Evolutionary conservation across 2,329 filamentous ascomycete species (phyloP).

Genomic region (Venturiaceae sp.): DNA sequence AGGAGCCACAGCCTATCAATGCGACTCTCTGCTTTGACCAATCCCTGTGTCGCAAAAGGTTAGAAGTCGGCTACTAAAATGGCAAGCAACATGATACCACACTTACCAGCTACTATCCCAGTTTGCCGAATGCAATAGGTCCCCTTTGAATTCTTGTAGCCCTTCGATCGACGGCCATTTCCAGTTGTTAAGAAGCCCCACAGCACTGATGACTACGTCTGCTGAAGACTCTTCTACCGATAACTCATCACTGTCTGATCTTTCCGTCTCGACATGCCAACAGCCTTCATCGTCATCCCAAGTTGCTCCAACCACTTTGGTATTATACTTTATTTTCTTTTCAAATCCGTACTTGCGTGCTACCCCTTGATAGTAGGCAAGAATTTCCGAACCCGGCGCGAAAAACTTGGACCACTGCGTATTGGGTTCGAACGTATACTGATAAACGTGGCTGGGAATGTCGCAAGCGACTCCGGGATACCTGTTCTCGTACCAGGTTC

Average conservation of each 20-base stretch:
- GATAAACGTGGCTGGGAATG: conserved; percentile 1
- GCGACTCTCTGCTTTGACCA: conserved; percentile 17
- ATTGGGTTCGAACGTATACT: conserved; percentile 5
- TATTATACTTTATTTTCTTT: neutral
- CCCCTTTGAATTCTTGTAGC: neutral
- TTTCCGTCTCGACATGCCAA: conserved; percentile 42
- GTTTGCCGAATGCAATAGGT: neutral
- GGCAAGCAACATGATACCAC: too few relatives aligned
- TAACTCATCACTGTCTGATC: conserved; percentile 43
- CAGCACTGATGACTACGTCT: too few relatives aligned
- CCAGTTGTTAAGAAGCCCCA: conserved; percentile 50
- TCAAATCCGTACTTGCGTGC: neutral
- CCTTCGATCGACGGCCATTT: conserved; percentile 29
- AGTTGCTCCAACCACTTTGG: neutral
- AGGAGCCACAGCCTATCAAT: conserved; percentile 23
- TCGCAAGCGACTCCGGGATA: conserved; percentile 6
- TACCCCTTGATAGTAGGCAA: neutral
- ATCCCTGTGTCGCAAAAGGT: too few relatives aligned
- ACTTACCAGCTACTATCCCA: neutral
- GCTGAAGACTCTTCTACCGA: too few relatives aligned
- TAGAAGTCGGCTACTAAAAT: too few relatives aligned
- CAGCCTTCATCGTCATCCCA: conserved; percentile 38
- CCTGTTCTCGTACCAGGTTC: neutral
- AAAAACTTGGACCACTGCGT: conserved; percentile 2
- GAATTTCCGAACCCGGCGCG: neutral